phyloP scores from a whole-genome alignment of 257 asterid genomes.

The Ilex aquifolium region DNA sequence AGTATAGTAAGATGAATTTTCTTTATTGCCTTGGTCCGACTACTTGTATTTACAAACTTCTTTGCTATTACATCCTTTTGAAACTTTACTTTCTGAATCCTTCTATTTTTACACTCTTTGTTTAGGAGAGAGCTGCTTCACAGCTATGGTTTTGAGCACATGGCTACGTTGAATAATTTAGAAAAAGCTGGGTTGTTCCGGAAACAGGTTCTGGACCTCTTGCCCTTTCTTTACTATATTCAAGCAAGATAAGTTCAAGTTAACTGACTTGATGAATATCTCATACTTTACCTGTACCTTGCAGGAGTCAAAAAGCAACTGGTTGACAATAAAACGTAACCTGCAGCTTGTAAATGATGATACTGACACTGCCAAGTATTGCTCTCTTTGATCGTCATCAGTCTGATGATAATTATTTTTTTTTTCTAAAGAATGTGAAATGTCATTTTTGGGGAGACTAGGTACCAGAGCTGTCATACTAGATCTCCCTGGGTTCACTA shows the following conservation, averaged over 20 bases:
- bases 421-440: not conserved
- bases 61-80: not conserved
- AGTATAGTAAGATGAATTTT: conserved; percentile 19
- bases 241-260: too few relatives aligned
- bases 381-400: conserved; percentile 3
- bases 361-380: conserved; percentile 78
- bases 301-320: conserved; percentile 88
- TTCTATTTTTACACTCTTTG: conserved; percentile 15
- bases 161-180: conserved; percentile 79
- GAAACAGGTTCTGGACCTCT: conserved; percentile 62
- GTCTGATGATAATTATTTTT: conserved; percentile 6
- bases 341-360: conserved; percentile 85
- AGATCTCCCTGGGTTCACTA: too few relatives aligned
- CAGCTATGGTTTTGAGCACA: conserved; percentile 96
- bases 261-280: too few relatives aligned
- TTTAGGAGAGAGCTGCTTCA: conserved; percentile 93
- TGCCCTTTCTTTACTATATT: not conserved
- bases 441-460: too few relatives aligned
- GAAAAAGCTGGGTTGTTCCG: conserved; percentile 86
- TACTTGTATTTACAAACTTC: not conserved
- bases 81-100: not conserved
- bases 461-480: too few relatives aligned
- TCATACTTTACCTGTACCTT: conserved; percentile 16
- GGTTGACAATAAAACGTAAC: conserved; percentile 81
- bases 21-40: not conserved